Base-by-base conservation (phyloP, 2,329 filamentous ascomycete species). In the Fusarium burgessii region DNA sequence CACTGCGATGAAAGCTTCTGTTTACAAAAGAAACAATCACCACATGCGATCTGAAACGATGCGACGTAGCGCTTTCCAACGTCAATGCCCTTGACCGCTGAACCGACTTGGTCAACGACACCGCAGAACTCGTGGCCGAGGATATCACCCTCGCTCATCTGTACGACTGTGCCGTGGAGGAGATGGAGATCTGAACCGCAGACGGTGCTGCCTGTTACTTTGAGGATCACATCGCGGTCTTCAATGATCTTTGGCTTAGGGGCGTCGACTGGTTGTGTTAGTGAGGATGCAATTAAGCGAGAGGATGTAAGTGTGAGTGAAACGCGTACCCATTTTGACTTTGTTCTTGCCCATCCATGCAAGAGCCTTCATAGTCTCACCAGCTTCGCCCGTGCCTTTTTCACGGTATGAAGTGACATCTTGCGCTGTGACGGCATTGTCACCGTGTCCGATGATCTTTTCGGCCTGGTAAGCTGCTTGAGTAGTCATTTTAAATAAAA, bases 271-370 rank as follows among this genome's bases (percentile, higher is more conserved):
- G 11, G 5, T 0, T 2, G 3, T 47, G 13, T 61, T 25, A 66
- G 55, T 43, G 27, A 29, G 29, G 29, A 29, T 29, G 29, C 10
- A 29, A 29, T 8, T 11, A 11, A 29, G 29, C 8, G 13, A 13
- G 25, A 3, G 7, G 6, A 23, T 56, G 4, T 38, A 25, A 29
- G 32, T 52, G 18, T 14, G 18, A 23, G 10, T 10, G 9, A 35
- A 29, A 23, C 80, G 62, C 80, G 62, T 79, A 89, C 87, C 82
- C 20, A 97, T 84, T 77, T 92, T 82, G 49, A 97, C 93, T 33
- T 84, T 88, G 76, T 94, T 93, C 84, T 95, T 96, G 56, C 92
- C 92, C 80, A 92, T 89, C 94, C 94, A 97, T 4, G 88, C 88
- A 17, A 97, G 82, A 0, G 94, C 94, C 79, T 93, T 92, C 92